A percentile compares a stretch with the other conserved stretches of the same genome.
Conservation (phyloP, 257 asterid genomes). For the Cinchona pubescens region DNA sequence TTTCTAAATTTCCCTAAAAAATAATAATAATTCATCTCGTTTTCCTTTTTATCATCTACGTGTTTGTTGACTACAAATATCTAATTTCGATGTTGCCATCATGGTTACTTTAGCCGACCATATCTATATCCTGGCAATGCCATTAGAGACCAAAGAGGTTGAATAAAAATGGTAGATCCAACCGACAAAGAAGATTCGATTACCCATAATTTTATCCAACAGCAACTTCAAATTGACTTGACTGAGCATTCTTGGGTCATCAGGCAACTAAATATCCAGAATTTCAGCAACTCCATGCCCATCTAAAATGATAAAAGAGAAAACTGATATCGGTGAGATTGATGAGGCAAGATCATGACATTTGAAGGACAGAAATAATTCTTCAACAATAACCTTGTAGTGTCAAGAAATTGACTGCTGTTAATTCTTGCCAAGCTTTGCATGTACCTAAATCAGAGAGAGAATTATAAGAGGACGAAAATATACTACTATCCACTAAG, state of each 20-base stretch:
- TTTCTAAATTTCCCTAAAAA: no score
- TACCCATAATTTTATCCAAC: not conserved
- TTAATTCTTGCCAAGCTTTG: constrained; percentile 13
- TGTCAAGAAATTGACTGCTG: constrained; percentile 1
- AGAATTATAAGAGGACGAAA: not conserved
- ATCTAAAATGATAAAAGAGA: not conserved
- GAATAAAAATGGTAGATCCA: not conserved
- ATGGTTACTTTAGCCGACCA: not conserved
- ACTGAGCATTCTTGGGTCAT: not conserved
- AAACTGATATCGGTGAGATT: not conserved
- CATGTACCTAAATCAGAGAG: constrained; percentile 16
- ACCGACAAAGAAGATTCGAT: not conserved
- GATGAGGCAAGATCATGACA: not conserved
- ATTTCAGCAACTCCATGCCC: constrained; percentile 11
- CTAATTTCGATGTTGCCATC: no score
- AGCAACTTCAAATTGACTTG: constrained; percentile 3
- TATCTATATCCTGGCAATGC: not conserved
- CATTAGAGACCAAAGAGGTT: not conserved
- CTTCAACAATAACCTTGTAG: constrained; percentile 12
- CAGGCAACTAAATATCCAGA: not conserved
- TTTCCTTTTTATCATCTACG: no score
- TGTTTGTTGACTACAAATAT: not conserved
- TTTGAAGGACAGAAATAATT: not conserved
- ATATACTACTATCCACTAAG: not conserved
- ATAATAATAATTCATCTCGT: no score